Percentiles rank a stretch among this genome's conserved stretches.
Evolutionary conservation across 805 yeast species (phyloP).

Genomic region (Cyberlindnera sargentensis): DNA sequence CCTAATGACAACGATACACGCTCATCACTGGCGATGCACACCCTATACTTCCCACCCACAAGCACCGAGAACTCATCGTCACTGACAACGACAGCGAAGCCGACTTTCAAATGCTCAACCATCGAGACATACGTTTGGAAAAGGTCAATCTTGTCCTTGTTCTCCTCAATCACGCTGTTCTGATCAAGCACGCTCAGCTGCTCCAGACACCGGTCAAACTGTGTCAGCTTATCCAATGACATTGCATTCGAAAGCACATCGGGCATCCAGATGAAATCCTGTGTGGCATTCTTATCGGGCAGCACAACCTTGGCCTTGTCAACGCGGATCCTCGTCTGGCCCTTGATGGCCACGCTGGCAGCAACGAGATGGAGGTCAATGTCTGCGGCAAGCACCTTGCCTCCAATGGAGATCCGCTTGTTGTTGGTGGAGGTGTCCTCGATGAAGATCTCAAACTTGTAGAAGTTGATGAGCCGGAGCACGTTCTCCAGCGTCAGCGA

Average conservation of each 20-base stretch:
- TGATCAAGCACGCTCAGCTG: slow-evolving; percentile 19
- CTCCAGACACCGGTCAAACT: slow-evolving; percentile 17
- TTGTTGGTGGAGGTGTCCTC: slow-evolving; percentile 13
- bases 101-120: slow-evolving; percentile 1
- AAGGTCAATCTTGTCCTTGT: slow-evolving; percentile 12
- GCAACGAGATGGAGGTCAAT: slow-evolving; percentile 17
- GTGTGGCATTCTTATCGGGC: slow-evolving; percentile 20
- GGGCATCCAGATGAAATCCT: slow-evolving; percentile 9
- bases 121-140: slow-evolving; percentile 14
- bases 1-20: slow-evolving; percentile 1
- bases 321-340: slow-evolving; percentile 10
- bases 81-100: slow-evolving; percentile 10
- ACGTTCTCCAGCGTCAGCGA: slow-evolving; percentile 19
- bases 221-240: slow-evolving; percentile 10
- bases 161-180: slow-evolving; percentile 5
- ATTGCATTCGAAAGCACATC: slow-evolving; percentile 12
- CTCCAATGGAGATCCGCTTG: slow-evolving; percentile 21
- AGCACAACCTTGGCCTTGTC: slow-evolving; percentile 18
- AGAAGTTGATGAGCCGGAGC: slow-evolving; percentile 21
- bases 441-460: slow-evolving; percentile 22
- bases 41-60: slow-evolving; percentile 6
- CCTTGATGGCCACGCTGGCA: background rate
- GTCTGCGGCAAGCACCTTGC: slow-evolving; percentile 23
- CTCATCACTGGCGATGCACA: slow-evolving; percentile 16
- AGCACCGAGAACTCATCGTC: slow-evolving; percentile 13